phyloP scores from a whole-genome alignment of 106 monocot genomes.

The Gastrodia elata region DNA sequence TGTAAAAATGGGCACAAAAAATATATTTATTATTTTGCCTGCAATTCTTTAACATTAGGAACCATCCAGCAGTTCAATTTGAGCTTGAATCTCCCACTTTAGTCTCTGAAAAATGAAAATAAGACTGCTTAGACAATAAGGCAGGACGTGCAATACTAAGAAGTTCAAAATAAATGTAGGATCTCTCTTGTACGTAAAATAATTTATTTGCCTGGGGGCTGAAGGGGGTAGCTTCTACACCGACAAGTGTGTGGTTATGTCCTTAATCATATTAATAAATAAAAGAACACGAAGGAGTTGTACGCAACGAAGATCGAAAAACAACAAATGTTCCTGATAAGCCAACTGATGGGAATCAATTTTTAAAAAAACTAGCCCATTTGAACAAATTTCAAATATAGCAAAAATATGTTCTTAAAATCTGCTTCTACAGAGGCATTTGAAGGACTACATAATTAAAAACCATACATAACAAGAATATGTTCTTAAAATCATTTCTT shows the following conservation, averaged over 20 bases:
- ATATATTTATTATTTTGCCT: neutral
- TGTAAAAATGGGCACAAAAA: neutral
- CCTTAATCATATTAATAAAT: no score
- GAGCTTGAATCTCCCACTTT: neutral
- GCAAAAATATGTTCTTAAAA: neutral
- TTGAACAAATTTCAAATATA: no score
- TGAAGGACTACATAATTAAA: no score
- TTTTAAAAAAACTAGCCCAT: no score
- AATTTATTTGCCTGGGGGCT: no score
- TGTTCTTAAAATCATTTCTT: neutral
- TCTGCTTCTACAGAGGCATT: constrained; percentile 23
- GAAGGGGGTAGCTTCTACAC: no score
- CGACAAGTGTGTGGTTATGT: no score
- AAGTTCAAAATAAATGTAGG: neutral
- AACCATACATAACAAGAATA: neutral
- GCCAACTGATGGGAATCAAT: no score
- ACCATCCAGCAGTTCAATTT: neutral
- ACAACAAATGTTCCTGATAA: no score
- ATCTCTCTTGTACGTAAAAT: no score
- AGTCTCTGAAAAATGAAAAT: neutral
- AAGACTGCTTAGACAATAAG: neutral
- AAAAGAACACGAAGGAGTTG: no score
- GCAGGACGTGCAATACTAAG: neutral
- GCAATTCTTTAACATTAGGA: neutral
- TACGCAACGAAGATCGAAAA: no score